These are phyloP conservation scores for Pilatotrama ljubarskyi DNA, from an alignment of 768 basidiomycete species.

Conservation along the genomic window DNA sequence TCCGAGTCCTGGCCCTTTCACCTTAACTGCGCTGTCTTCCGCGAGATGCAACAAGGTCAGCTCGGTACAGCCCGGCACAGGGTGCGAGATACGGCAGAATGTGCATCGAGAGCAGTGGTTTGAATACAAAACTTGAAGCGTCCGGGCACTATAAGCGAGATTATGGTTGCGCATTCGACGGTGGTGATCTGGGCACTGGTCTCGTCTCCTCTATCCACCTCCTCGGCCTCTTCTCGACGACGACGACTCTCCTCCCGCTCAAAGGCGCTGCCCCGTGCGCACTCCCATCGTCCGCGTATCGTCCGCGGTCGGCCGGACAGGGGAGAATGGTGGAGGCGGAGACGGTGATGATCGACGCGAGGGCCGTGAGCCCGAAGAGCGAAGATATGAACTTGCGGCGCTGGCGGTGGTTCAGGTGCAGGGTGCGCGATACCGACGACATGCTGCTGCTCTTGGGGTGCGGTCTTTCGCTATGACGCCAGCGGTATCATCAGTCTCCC, in stretches of 20 bases:
- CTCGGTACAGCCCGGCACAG: no score
- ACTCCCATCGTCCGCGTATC: slow-evolving; percentile 60
- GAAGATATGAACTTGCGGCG: slow-evolving; percentile 74
- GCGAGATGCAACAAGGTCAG: no score
- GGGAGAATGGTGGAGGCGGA: slow-evolving; percentile 78
- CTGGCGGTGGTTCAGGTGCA: slow-evolving; percentile 56
- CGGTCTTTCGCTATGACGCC: slow-evolving; percentile 6
- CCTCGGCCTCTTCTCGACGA: slow-evolving; percentile 63
- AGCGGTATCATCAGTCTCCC: not conserved
- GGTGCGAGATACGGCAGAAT: not conserved
- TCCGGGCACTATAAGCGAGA: not conserved
- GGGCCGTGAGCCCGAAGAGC: slow-evolving; percentile 78
- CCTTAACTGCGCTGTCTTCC: no score
- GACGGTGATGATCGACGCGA: slow-evolving; percentile 77
- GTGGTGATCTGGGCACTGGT: slow-evolving; percentile 20
- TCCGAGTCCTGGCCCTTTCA: no score
- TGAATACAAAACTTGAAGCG: not conserved
- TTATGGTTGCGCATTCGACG: slow-evolving; percentile 15
- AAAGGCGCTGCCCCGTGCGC: slow-evolving; percentile 23
- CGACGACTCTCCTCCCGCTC: slow-evolving; percentile 30
- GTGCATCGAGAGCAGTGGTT: not conserved
- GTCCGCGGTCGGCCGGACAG: slow-evolving; percentile 69
- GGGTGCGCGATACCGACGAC: slow-evolving; percentile 49
- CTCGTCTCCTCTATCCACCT: slow-evolving; percentile 81
- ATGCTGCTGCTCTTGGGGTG: slow-evolving; percentile 43